Evolutionary conservation across 2,329 filamentous ascomycete species (phyloP).

Genomic region (Aureobasidium namibiae): DNA sequence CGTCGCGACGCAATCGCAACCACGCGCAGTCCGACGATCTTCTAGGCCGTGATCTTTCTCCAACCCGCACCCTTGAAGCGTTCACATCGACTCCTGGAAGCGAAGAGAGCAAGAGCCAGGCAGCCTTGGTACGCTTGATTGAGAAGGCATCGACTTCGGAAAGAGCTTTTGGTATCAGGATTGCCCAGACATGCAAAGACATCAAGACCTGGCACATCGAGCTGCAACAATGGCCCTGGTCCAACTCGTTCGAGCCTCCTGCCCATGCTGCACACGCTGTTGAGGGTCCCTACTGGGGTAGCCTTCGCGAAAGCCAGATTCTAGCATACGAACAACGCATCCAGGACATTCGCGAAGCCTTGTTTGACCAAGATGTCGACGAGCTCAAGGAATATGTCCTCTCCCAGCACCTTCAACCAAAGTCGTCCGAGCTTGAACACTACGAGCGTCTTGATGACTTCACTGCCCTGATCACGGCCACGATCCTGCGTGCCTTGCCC

Average conservation of each 20-base stretch:
- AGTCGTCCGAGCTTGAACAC: conserved; percentile 24
- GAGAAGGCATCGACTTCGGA: conserved; percentile 56
- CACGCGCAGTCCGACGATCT: conserved; percentile 20
- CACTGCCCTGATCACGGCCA: conserved; percentile 81
- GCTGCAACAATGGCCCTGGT: conserved; percentile 55
- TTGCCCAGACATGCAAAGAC: conserved; percentile 61
- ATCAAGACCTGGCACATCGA: conserved; percentile 71
- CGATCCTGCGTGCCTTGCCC: conserved; percentile 81
- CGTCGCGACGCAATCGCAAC: conserved; percentile 21
- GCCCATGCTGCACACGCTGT: conserved; percentile 19
- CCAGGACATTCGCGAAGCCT: conserved; percentile 60
- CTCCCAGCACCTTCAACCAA: conserved; percentile 59
- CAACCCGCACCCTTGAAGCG: conserved; percentile 52
- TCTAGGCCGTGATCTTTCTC: conserved; percentile 53
- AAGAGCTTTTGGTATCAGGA: conserved; percentile 61
- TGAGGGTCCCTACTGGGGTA: conserved; percentile 55
- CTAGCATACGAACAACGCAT: conserved; percentile 62
- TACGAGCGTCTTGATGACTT: conserved; percentile 65
- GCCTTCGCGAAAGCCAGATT: conserved; percentile 58
- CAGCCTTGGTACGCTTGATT: conserved; percentile 45
- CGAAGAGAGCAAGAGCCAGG: conserved; percentile 23
- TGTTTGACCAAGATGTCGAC: conserved; percentile 67
- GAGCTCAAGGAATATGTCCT: conserved; percentile 85
- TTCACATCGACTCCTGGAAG: conserved; percentile 40
- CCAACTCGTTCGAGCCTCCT: conserved; percentile 39